A percentile compares a stretch with the other conserved stretches of the same genome.
These are phyloP conservation scores for Paramyrothecium sp. DNA, from an alignment of 2,329 filamentous ascomycete genomes.

Conservation along the genomic window DNA sequence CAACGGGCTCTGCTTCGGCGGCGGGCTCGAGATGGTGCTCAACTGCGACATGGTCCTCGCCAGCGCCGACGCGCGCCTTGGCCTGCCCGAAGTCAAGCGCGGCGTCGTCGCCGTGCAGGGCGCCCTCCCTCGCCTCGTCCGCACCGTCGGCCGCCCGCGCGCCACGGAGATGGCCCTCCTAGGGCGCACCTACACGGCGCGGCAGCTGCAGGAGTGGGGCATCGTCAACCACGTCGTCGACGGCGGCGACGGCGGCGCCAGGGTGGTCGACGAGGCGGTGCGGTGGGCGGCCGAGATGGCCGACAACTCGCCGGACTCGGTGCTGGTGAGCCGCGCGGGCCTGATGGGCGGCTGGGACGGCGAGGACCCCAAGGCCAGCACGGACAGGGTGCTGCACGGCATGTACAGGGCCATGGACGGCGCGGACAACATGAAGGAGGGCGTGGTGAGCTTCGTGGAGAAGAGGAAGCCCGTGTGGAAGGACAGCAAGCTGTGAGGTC, in stretches of 20 bases:
- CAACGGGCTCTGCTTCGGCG: slow-evolving; percentile 70
- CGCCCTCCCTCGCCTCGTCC: slow-evolving; percentile 62
- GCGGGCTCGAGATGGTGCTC: slow-evolving; percentile 71
- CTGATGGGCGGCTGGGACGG: slow-evolving; percentile 72
- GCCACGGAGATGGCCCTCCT: slow-evolving; percentile 71
- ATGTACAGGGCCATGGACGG: slow-evolving; percentile 60
- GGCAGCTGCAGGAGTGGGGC: slow-evolving; percentile 63
- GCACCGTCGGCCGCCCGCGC: slow-evolving; percentile 62
- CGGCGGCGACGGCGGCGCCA: slow-evolving; percentile 25
- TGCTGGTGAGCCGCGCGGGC: slow-evolving; percentile 72
- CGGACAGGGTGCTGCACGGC: slow-evolving; percentile 52
- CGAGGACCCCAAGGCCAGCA: slow-evolving; percentile 62
- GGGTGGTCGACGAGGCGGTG: slow-evolving; percentile 57
- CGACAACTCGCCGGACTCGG: slow-evolving; percentile 69
- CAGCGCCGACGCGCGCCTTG: slow-evolving; percentile 53
- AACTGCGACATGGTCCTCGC: slow-evolving; percentile 72
- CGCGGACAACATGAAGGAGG: slow-evolving; percentile 74
- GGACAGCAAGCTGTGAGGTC: slow-evolving; percentile 54
- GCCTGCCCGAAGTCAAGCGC: slow-evolving; percentile 66
- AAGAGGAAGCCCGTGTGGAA: slow-evolving; percentile 69
- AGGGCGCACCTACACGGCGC: slow-evolving; percentile 57
- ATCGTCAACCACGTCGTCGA: slow-evolving; percentile 65
- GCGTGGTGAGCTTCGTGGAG: slow-evolving; percentile 73
- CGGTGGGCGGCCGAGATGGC: slow-evolving; percentile 60
- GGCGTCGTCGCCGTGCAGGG: slow-evolving; percentile 70